A percentile compares a stretch with the other conserved stretches of the same genome.
These are phyloP conservation scores for Cyanidioschyzon merolae DNA, from an alignment of 23 red algal species.

Conservation along the genomic window DNA sequence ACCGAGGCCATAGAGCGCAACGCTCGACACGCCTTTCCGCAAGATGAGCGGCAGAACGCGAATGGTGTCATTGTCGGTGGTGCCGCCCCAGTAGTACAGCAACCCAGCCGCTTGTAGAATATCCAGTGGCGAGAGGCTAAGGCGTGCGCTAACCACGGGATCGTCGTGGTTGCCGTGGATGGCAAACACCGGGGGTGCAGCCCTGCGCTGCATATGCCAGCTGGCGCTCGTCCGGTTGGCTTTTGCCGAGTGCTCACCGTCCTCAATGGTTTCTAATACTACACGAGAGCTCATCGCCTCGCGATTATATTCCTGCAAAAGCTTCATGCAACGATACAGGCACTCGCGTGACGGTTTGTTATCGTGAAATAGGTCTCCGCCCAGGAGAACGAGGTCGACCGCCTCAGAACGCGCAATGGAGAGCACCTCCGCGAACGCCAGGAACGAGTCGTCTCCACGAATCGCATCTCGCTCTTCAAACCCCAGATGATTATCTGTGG, in stretches of 20 bases:
- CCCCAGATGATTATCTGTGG: conserved; percentile 97
- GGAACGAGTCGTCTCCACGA: conserved; percentile 80
- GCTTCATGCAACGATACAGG: conserved; percentile 46
- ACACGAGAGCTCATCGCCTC: conserved; percentile 4
- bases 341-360: conserved; percentile 73
- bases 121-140: conserved; percentile 57
- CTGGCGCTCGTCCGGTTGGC: too few relatives aligned
- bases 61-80: conserved; percentile 37
- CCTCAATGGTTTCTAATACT: conserved; percentile 25
- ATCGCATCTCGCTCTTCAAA: conserved; percentile 70
- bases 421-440: conserved; percentile 79
- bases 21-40: conserved; percentile 47
- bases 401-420: conserved; percentile 34
- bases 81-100: conserved; percentile 77
- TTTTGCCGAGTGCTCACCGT: not conserved
- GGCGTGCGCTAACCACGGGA: conserved; percentile 45
- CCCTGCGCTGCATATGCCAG: too few relatives aligned
- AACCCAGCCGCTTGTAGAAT: conserved; percentile 42
- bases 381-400: conserved; percentile 68
- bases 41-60: conserved; percentile 52
- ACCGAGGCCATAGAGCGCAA: conserved; percentile 88
- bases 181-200: conserved; percentile 71
- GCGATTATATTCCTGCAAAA: conserved; percentile 29
- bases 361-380: conserved; percentile 91
- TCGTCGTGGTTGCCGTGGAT: conserved; percentile 99